phyloP scores from a whole-genome alignment of 208 protist genomes.

The Naegleria lovaniensis region DNA sequence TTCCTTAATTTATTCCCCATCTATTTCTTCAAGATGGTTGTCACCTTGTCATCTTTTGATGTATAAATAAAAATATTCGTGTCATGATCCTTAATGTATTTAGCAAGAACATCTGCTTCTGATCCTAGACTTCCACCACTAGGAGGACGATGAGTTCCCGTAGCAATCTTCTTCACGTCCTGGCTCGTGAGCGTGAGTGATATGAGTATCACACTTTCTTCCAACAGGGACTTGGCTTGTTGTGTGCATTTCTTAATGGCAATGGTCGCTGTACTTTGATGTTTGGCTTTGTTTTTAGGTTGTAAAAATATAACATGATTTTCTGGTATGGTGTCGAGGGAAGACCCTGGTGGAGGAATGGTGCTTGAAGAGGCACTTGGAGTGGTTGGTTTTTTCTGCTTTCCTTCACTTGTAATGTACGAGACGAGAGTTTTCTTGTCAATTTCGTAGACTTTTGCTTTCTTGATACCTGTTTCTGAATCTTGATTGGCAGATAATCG shows the following conservation, averaged over 20 bases:
- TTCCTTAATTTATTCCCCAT: no score
- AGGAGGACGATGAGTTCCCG: not conserved
- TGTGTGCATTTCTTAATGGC: not conserved
- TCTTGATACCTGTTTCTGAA: not conserved
- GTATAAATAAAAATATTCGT: not conserved
- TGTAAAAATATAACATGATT: not conserved
- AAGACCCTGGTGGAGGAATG: not conserved
- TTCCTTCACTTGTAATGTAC: not conserved
- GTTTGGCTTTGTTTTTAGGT: not conserved
- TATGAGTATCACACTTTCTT: not conserved
- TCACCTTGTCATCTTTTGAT: not conserved
- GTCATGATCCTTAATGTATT: not conserved
- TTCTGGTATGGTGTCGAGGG: not conserved
- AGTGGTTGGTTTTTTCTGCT: not conserved
- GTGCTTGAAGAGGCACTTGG: not conserved
- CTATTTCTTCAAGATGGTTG: not conserved
- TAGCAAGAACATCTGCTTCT: not conserved
- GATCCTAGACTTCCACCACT: not conserved
- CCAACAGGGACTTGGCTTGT: not conserved
- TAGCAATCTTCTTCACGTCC: not conserved
- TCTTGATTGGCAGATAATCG: not conserved
- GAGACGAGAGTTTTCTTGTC: not conserved
- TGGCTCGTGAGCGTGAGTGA: not conserved
- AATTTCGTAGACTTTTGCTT: constrained; percentile 2
- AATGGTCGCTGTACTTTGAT: not conserved